Base-by-base conservation (phyloP, 2,329 filamentous ascomycete species). In the Colletotrichum eremochloae region DNA sequence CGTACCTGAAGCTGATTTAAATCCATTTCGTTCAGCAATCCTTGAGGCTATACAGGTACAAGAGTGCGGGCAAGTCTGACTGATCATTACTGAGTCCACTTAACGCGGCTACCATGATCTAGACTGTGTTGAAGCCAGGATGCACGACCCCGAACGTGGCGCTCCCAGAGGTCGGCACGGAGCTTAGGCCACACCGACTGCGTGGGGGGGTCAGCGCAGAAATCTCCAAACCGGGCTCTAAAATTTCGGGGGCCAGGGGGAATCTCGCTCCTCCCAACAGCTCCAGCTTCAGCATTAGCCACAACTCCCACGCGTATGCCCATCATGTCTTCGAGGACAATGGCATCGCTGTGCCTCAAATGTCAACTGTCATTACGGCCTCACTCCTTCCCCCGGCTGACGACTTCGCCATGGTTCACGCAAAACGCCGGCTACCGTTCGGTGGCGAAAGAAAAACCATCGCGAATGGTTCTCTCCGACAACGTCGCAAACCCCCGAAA, bases 391-490 rank as follows among this genome's bases (percentile, higher is more conserved):
- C 61, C 65, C 18, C 72, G 66, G 14, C 46, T 69, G 44, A 56
- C 68, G 31, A 64, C 68, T 29, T 81, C 79, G 71, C 76, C 81
- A 80, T 82, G 78, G 75, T 71, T 80, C 40, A 71, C 76, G 40
- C 81, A 81, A 71, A 81, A 83, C 65, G 79, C 81, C 74, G 78
- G 81, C 67, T 81, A 81, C 52, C 81, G 79, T 29, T 78, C 79
- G 63, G 78, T 76, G 36, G 74, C 76, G 64, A 81, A 78, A 68
- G 74, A 79, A 70, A 80, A 82, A 66, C 86, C 89, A 46, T 88
- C 88, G 53, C 87, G 89, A 63, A 90, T 90, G 88, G 84, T 88
- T 40, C 83, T 91, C 8, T 89, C 89, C 11, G 84, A 89, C 75
- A 83, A 82, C 57, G 88, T 90, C 33, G 82, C 83, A 48, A 80